Conservation (phyloP, 2,329 filamentous ascomycete species). For the Ceratocystis cacaofunesta region DNA sequence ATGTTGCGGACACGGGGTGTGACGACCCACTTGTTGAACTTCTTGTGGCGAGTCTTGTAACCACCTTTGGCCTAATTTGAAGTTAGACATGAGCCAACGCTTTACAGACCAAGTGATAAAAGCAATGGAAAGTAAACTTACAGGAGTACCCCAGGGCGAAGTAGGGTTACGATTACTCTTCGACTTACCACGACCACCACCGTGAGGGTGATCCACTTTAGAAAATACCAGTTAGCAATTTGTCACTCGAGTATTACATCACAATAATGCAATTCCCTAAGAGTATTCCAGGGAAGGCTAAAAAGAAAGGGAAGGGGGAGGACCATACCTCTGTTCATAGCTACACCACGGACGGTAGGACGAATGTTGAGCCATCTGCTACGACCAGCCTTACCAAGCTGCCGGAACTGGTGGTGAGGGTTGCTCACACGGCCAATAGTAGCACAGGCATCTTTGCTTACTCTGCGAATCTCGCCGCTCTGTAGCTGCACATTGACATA, state of each 20-base stretch:
- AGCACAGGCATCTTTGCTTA: conserved; percentile 83
- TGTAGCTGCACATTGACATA: conserved; percentile 77
- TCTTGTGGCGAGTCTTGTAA: conserved; percentile 85
- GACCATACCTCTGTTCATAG: conserved; percentile 81
- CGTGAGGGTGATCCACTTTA: conserved; percentile 86
- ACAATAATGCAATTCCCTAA: too few species aligned
- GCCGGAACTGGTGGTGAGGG: conserved; percentile 73
- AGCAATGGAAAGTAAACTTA: conserved; percentile 36
- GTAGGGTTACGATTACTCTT: conserved; percentile 95
- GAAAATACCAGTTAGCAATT: conserved; percentile 3
- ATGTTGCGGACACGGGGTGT: conserved; percentile 72
- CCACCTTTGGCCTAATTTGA: conserved; percentile 54
- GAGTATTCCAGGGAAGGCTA: not conserved
- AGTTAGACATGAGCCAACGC: conserved; percentile 21
- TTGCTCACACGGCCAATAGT: conserved; percentile 94
- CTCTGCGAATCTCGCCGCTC: conserved; percentile 80
- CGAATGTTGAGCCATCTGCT: conserved; percentile 87
- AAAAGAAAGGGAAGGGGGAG: not conserved
- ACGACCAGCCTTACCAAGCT: conserved; percentile 88
- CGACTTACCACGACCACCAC: conserved; percentile 96
- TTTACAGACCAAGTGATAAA: not conserved
- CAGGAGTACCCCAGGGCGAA: conserved; percentile 90
- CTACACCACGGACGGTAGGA: conserved; percentile 89
- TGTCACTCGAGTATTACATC: not conserved
- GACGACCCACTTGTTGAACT: conserved; percentile 85